A percentile compares a stretch with the other conserved stretches of the same genome.
Evolutionary conservation across 106 monocot species (phyloP).

Genomic region (Acorus gramineus): DNA sequence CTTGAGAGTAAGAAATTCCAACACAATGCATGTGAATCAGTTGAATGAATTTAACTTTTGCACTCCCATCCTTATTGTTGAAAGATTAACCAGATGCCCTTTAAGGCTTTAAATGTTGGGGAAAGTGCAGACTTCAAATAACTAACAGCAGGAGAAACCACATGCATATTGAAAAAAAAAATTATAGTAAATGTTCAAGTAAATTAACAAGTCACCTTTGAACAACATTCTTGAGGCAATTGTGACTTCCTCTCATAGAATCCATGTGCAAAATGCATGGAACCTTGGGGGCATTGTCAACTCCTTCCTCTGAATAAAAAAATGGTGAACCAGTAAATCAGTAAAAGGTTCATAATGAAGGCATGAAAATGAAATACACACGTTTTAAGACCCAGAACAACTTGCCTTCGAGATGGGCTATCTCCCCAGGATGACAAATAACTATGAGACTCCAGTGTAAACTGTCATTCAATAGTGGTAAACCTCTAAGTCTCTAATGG

Average conservation of each 20-base stretch:
- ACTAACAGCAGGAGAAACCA: too few relatives aligned
- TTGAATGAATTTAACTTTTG: too few relatives aligned
- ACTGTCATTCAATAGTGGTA: conserved; percentile 23
- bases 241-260: conserved; percentile 86
- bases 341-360: not conserved
- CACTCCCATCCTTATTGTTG: too few relatives aligned
- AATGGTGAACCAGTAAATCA: not conserved
- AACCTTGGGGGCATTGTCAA: conserved; percentile 28
- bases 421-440: conserved; percentile 92
- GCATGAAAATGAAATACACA: not conserved
- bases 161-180: too few relatives aligned
- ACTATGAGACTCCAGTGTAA: conserved; percentile 97
- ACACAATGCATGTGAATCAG: too few relatives aligned
- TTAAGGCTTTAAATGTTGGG: too few relatives aligned
- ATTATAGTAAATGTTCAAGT: too few relatives aligned
- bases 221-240: conserved; percentile 62
- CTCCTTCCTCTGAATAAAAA: conserved; percentile 37
- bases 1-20: too few relatives aligned
- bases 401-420: conserved; percentile 40
- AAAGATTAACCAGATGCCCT: too few relatives aligned
- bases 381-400: not conserved
- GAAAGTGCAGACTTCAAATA: too few relatives aligned
- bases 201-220: conserved; percentile 46
- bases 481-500: too few relatives aligned
- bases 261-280: conserved; percentile 96